These are phyloP conservation scores for Pythium coloratum DNA, from an alignment of 352 stramenopile species.

Conservation along the genomic window DNA sequence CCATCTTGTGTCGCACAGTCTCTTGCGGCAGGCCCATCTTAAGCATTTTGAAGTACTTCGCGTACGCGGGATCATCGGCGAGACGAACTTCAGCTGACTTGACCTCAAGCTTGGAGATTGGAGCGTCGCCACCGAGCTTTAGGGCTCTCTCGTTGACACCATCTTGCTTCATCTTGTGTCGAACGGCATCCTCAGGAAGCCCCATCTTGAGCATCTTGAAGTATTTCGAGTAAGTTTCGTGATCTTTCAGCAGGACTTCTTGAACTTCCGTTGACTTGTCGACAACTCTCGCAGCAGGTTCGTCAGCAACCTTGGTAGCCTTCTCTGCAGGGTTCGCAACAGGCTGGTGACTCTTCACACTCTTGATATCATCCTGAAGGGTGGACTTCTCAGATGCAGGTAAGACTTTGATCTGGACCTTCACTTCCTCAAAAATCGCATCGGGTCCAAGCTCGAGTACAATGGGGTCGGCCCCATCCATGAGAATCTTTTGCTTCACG, in stretches of 20 bases:
- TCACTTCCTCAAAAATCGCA: conserved; percentile 63
- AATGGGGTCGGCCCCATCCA: conserved; percentile 85
- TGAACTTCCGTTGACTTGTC: background rate
- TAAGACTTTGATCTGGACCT: conserved; percentile 40
- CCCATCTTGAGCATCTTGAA: conserved; percentile 95
- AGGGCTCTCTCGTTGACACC: conserved; percentile 38
- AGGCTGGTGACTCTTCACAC: conserved; percentile 31
- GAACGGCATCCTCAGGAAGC: conserved; percentile 75
- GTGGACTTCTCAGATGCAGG: conserved; percentile 28
- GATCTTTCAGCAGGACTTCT: conserved; percentile 40
- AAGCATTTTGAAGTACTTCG: conserved; percentile 94
- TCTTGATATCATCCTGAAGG: conserved; percentile 68
- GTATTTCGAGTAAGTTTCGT: conserved; percentile 85
- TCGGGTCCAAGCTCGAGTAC: conserved; percentile 65
- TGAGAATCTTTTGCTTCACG: conserved; percentile 90
- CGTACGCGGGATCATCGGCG: conserved; percentile 58
- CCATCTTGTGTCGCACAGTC: conserved; percentile 86
- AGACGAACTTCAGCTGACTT: conserved; percentile 39
- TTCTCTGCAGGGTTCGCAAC: background rate
- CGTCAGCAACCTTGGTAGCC: conserved; percentile 8
- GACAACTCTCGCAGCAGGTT: background rate
- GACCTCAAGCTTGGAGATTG: conserved; percentile 30
- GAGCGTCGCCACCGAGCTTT: conserved; percentile 39
- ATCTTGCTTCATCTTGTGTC: conserved; percentile 81
- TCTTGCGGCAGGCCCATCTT: conserved; percentile 88